Evolutionary conservation across 2,329 filamentous ascomycete species (phyloP).

Genomic region (Phialocephala sp.): DNA sequence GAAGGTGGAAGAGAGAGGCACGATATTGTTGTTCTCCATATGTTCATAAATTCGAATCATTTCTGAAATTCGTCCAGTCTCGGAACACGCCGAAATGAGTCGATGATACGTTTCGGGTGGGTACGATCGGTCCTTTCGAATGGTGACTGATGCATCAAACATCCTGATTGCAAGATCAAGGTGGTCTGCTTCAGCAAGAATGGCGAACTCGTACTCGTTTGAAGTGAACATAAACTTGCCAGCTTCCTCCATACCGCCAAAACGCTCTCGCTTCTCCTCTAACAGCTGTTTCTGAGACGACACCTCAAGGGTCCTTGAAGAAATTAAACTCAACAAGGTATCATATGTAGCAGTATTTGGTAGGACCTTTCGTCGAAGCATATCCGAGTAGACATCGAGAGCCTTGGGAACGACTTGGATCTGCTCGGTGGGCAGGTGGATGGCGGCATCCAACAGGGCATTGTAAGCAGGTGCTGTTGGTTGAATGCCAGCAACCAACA

Average conservation of each 20-base stretch:
- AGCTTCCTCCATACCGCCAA: conserved; percentile 82
- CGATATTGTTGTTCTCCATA: conserved; percentile 80
- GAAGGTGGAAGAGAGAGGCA: conserved; percentile 82
- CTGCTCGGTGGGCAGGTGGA: conserved; percentile 78
- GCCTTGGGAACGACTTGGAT: conserved; percentile 89
- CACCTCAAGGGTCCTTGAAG: conserved; percentile 80
- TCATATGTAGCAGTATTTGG: conserved; percentile 88
- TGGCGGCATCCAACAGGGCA: conserved; percentile 82
- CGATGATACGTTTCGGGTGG: conserved; percentile 83
- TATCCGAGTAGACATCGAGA: conserved; percentile 93
- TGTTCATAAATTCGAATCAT: conserved; percentile 93
- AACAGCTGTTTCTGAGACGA: conserved; percentile 73
- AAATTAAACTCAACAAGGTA: conserved; percentile 82
- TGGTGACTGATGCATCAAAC: conserved; percentile 76
- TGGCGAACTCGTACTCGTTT: conserved; percentile 84
- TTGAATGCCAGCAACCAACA: conserved; percentile 81
- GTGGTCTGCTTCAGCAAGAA: conserved; percentile 85
- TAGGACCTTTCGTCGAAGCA: conserved; percentile 83
- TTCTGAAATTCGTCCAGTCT: conserved; percentile 78
- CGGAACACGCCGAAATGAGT: conserved; percentile 86
- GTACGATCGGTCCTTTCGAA: conserved; percentile 64
- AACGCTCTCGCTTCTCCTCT: conserved; percentile 82
- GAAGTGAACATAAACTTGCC: conserved; percentile 90
- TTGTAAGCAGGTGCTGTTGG: conserved; percentile 92
- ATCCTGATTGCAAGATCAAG: conserved; percentile 84